phyloP scores from a whole-genome alignment of 75 land plant species.

The Isoetes taiwanensis region DNA sequence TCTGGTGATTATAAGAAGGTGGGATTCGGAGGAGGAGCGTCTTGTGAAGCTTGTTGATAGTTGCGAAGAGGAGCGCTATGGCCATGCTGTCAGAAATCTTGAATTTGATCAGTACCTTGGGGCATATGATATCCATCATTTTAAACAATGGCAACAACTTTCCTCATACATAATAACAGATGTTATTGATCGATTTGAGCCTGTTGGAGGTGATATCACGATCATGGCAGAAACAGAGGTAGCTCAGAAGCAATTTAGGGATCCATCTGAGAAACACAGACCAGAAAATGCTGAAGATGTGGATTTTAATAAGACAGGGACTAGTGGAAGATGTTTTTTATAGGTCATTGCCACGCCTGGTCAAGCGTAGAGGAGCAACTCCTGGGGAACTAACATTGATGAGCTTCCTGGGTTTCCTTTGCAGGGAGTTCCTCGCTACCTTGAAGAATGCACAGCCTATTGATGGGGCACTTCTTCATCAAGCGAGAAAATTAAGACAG shows the following conservation, averaged over 20 bases:
- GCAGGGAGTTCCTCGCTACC: slow-evolving; percentile 32
- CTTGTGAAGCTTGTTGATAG: slow-evolving; percentile 52
- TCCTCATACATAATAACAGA: slow-evolving; percentile 41
- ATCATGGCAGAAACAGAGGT: slow-evolving; percentile 45
- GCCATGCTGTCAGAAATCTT: slow-evolving; percentile 42
- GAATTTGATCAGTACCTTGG: slow-evolving; percentile 75
- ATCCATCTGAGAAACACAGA: slow-evolving; percentile 46
- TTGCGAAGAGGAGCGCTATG: slow-evolving; percentile 58
- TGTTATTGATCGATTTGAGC: slow-evolving; percentile 62
- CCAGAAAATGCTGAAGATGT: slow-evolving; percentile 15
- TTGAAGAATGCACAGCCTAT: slow-evolving; percentile 42
- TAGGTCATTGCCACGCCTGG: slow-evolving; percentile 50
- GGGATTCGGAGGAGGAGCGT: slow-evolving; percentile 64
- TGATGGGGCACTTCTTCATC: slow-evolving; percentile 66
- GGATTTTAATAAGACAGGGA: slow-evolving; percentile 7
- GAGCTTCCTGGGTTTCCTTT: slow-evolving; percentile 48
- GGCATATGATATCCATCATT: slow-evolving; percentile 60
- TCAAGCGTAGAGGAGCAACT: slow-evolving; percentile 43
- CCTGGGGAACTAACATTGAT: slow-evolving; percentile 55
- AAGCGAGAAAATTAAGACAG: slow-evolving; percentile 50
- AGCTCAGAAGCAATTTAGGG: slow-evolving; percentile 25
- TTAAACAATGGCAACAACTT: slow-evolving; percentile 54
- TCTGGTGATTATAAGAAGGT: slow-evolving; percentile 68
- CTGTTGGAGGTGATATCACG: slow-evolving; percentile 74
- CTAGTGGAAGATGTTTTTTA: slow-evolving; percentile 54